These are phyloP conservation scores for Aspergillus brunneoviolaceus DNA, from an alignment of 2,329 filamentous ascomycete species.

Conservation along the genomic window DNA sequence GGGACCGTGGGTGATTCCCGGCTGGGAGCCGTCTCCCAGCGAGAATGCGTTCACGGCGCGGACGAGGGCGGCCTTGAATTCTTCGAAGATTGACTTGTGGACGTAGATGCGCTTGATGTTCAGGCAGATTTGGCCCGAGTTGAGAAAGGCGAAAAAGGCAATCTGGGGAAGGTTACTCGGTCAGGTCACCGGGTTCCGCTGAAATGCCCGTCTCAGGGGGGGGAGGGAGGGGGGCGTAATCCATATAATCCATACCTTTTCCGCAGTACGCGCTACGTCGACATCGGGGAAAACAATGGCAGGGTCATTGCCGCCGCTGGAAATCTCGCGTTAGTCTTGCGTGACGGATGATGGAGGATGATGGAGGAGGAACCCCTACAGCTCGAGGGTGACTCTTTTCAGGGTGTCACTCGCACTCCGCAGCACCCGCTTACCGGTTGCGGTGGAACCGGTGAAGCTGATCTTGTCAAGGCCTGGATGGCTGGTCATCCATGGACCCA, in stretches of 20 bases:
- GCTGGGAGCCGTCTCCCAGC: constrained; percentile 37
- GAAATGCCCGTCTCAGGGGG: too few species aligned
- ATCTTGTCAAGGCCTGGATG: constrained; percentile 56
- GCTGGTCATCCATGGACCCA: constrained; percentile 51
- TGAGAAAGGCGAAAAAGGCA: constrained; percentile 48
- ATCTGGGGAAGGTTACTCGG: constrained; percentile 29
- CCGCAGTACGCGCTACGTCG: constrained; percentile 44
- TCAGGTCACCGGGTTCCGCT: too few species aligned
- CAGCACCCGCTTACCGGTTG: constrained; percentile 51
- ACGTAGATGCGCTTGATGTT: constrained; percentile 59
- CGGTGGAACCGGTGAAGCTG: constrained; percentile 55
- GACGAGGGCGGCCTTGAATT: constrained; percentile 49
- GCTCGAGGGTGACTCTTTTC: constrained; percentile 53
- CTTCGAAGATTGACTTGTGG: constrained; percentile 56
- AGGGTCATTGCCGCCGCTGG: constrained; percentile 52
- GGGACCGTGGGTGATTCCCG: constrained; percentile 53
- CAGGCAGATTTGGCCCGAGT: constrained; percentile 55
- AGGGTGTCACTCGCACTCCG: constrained; percentile 48
- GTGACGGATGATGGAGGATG: too few species aligned
- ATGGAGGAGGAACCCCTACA: constrained; percentile 11
- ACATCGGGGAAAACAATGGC: constrained; percentile 53
- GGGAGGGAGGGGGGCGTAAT: too few species aligned
- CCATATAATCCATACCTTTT: background rate
- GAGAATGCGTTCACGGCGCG: constrained; percentile 42
- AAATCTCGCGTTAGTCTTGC: too few species aligned